These are phyloP conservation scores for Gnaphalium uliginosum DNA, from an alignment of 129 eudicot species.

Conservation along the genomic window DNA sequence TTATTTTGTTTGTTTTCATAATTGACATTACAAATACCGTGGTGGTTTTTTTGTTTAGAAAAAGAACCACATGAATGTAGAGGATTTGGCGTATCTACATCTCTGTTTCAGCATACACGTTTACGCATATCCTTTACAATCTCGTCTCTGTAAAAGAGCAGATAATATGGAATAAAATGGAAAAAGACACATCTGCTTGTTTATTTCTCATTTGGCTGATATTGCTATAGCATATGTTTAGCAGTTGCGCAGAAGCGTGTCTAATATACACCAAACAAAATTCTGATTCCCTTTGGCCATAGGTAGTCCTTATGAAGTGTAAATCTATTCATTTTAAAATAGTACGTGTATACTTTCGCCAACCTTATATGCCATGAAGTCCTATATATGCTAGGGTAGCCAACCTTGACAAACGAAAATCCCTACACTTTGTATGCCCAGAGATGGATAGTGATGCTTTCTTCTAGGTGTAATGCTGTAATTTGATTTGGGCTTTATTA, in stretches of 20 bases:
- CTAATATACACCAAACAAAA: background rate
- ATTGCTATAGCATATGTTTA: too few relatives aligned
- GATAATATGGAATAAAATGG: too few relatives aligned
- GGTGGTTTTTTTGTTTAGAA: background rate
- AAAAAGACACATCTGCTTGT: too few relatives aligned
- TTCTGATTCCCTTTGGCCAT: background rate
- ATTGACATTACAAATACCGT: background rate
- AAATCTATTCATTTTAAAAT: background rate
- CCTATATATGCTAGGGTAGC: background rate
- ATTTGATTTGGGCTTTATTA: conserved; percentile 4
- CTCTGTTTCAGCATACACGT: too few relatives aligned
- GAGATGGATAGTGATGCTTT: background rate
- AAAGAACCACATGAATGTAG: too few relatives aligned
- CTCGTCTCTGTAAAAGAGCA: too few relatives aligned
- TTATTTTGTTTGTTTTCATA: background rate
- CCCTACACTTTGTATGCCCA: background rate
- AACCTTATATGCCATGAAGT: background rate
- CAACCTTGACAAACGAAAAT: background rate
- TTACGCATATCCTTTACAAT: too few relatives aligned
- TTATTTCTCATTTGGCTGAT: too few relatives aligned
- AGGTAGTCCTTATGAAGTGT: background rate
- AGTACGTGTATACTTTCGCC: too few relatives aligned
- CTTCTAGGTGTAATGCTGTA: background rate
- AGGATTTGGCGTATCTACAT: too few relatives aligned
- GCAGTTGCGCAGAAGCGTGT: background rate